Percentiles rank a stretch among this genome's conserved stretches.
phyloP scores from a whole-genome alignment of 106 monocot species.

The Xerophyta viscosa region DNA sequence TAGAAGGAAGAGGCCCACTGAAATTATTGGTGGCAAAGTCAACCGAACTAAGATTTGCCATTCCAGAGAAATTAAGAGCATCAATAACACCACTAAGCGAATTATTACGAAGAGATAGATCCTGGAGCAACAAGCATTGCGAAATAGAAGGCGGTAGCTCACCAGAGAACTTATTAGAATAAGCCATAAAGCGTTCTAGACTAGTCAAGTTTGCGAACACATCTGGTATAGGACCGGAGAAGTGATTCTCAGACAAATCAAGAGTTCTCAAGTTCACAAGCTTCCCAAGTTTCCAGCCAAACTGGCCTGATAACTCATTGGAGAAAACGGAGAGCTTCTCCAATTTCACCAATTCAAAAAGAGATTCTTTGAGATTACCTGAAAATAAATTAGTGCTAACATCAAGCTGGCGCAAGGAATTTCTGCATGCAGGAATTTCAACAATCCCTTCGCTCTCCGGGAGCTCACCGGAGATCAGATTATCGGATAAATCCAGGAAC shows the following conservation, averaged over 20 bases:
- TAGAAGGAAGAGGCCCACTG: constrained; percentile 35
- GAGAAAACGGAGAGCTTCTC: constrained; percentile 33
- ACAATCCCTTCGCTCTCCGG: constrained; percentile 3
- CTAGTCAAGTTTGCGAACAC: constrained; percentile 38
- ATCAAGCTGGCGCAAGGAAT: constrained; percentile 30
- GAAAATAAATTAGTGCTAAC: constrained; percentile 37
- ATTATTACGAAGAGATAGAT: constrained; percentile 51
- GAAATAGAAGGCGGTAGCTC: constrained; percentile 35
- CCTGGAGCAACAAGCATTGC: constrained; percentile 19
- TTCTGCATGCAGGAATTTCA: constrained; percentile 25
- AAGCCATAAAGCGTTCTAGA: constrained; percentile 31
- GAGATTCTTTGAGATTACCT: constrained; percentile 40
- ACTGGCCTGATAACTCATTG: constrained; percentile 30
- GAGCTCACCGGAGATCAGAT: constrained; percentile 34
- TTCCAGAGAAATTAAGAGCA: constrained; percentile 38
- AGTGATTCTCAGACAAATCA: constrained; percentile 29
- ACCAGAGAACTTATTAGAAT: constrained; percentile 49
- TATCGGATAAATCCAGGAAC: constrained; percentile 42
- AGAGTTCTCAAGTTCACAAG: constrained; percentile 29
- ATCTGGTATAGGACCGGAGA: constrained; percentile 49
- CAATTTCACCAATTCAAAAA: constrained; percentile 37
- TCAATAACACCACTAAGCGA: constrained; percentile 32
- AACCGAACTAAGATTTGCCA: constrained; percentile 33
- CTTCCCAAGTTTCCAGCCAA: constrained; percentile 24
- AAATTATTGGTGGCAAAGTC: constrained; percentile 57